These are phyloP conservation scores for Smithsoniella earleae DNA, from an alignment of 163 green algal species.

Conservation along the genomic window DNA sequence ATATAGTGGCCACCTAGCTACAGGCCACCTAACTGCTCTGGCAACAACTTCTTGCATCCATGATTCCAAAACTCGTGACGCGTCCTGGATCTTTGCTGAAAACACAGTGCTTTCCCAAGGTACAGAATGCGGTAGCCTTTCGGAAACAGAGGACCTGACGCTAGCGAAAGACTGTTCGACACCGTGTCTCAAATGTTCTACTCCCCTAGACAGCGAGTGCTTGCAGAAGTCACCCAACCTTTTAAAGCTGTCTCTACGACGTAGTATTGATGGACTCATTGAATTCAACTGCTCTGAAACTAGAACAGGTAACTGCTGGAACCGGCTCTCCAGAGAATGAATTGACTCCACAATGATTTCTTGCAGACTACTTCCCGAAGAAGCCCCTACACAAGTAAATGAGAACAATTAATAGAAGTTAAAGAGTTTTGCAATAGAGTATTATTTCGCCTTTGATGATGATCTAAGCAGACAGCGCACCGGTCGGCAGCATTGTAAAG, in stretches of 20 bases:
- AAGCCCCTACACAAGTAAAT: neutral
- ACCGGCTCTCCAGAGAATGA: neutral
- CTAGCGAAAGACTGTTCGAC: neutral
- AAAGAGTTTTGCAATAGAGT: neutral
- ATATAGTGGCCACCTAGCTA: conserved; percentile 37
- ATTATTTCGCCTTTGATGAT: too few relatives aligned
- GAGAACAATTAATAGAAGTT: neutral
- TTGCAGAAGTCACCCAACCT: neutral
- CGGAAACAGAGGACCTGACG: conserved; percentile 7
- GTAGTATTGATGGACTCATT: neutral
- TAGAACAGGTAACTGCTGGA: neutral
- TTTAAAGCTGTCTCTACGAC: neutral
- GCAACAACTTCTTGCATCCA: conserved; percentile 12
- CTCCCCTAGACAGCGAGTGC: neutral
- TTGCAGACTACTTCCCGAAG: neutral
- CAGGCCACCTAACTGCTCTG: conserved; percentile 15
- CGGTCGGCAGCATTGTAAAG: too few relatives aligned
- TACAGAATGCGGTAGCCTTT: conserved; percentile 17
- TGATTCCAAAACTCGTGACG: neutral
- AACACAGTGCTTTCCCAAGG: neutral
- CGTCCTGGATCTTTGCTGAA: neutral
- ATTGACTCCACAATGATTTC: conserved; percentile 18
- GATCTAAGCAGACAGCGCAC: too few relatives aligned
- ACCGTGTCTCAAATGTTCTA: conserved; percentile 3
- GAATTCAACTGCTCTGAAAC: neutral